Evolutionary conservation across 2,329 filamentous ascomycete species (phyloP), one percentile per base, ranked within the genome.

Genomic region (Paecilomyces fulvus): DNA sequence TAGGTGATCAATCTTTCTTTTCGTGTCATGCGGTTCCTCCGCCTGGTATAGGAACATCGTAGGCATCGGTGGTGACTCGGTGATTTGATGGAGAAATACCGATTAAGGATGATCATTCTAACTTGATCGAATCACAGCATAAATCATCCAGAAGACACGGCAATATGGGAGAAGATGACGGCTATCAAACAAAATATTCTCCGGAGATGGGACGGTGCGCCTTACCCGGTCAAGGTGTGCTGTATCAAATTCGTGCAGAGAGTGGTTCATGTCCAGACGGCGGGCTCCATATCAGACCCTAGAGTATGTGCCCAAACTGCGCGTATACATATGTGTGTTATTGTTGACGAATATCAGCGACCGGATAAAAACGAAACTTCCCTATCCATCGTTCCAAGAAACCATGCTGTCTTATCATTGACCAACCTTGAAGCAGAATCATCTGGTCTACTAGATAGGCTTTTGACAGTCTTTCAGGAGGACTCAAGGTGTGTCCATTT

Each of bases 181-280:
- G 82, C 85, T 10, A 92, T 97, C 74, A 99, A 99, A 77, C 84
- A 88, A 55, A 88, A 86, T 65, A 94, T 99, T 63, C 74, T 99
- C 58, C 85, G 84, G 58, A 85, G 94, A 67, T 96, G 95, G 92
- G 92, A 96, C 64, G 82, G 79, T 49, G 86, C 89, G 17, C 77
- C 83, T 12, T 81, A 87, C 11, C 87, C 90, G 2, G 83, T 97
- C 60, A 87, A 87, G 65, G 87, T 97, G 71, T 95, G 91, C 79
- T 97, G 94, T 77, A 87, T 97, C 80, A 99, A 99, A 74, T 99
- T 99, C 72, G 87, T 90, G 37, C 92, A 99, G 76, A 86, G 90
- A 61, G 90, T 97, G 49, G 88, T 99, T 49, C 83, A 96, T 62
- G 89, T 91, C 17, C 92, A 99, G 73, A 96, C 90, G 10, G 85